phyloP scores from a whole-genome alignment of 352 stramenopile genomes.

The Aphanomyces cochlioides region DNA sequence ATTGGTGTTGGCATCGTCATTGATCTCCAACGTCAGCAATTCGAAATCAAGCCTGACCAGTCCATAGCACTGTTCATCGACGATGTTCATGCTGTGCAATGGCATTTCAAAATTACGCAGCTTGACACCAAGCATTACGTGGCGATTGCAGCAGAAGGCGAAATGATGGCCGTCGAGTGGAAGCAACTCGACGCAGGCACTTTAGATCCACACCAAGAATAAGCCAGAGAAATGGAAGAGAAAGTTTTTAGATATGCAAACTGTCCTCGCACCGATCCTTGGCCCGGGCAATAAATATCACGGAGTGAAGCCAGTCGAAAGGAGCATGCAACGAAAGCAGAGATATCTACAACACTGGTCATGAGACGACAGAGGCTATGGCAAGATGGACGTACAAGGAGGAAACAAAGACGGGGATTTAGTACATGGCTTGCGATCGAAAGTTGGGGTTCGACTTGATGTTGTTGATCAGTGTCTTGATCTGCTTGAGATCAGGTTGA shows the following conservation, averaged over 20 bases:
- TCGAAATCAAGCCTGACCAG: constrained; percentile 28
- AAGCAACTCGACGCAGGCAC: background rate
- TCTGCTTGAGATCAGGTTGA: constrained; percentile 30
- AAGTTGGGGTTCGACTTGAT: constrained; percentile 32
- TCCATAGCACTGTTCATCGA: constrained; percentile 14
- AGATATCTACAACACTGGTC: background rate
- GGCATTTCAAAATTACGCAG: constrained; percentile 21
- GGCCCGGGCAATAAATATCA: constrained; percentile 1
- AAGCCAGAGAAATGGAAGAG: background rate
- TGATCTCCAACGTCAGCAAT: constrained; percentile 52
- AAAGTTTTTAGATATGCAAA: background rate
- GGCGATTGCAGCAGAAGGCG: constrained; percentile 22
- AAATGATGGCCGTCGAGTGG: background rate
- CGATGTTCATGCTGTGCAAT: background rate
- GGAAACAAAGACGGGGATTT: background rate
- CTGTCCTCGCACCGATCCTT: background rate
- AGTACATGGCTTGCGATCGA: constrained; percentile 30
- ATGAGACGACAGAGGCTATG: background rate
- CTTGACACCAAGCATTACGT: constrained; percentile 16
- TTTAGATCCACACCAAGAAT: background rate
- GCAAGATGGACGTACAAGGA: constrained; percentile 12
- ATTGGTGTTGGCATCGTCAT: constrained; percentile 68
- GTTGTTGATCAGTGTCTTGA: constrained; percentile 33
- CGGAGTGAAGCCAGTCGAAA: background rate
- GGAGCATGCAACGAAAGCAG: background rate